These are phyloP conservation scores for Debaryomyces sp. DNA, from an alignment of 1,139 yeast species.

Conservation along the genomic window DNA sequence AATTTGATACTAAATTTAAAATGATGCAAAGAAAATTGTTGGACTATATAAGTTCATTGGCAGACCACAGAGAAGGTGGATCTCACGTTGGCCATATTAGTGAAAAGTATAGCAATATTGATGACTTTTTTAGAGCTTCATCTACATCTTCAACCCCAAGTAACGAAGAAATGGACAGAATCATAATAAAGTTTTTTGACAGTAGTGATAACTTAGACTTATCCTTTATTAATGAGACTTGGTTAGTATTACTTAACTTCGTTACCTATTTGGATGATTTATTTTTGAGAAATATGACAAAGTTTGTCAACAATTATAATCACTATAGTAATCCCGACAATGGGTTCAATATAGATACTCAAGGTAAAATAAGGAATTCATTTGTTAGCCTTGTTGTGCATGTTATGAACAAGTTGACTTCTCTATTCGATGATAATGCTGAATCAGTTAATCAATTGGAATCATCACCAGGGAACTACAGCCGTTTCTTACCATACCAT, in stretches of 20 bases:
- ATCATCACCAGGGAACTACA: conserved; percentile 39
- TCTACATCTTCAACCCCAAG: conserved; percentile 28
- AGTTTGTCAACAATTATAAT: conserved; percentile 41
- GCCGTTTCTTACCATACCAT: conserved; percentile 43
- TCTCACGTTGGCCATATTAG: conserved; percentile 43
- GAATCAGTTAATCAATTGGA: conserved; percentile 37
- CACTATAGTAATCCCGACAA: conserved; percentile 30
- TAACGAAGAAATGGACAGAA: conserved; percentile 29
- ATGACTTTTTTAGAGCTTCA: conserved; percentile 36
- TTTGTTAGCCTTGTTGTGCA: conserved; percentile 31
- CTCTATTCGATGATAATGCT: conserved; percentile 34
- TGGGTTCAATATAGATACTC: conserved; percentile 30
- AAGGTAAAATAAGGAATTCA: conserved; percentile 30
- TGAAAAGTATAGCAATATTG: conserved; percentile 42
- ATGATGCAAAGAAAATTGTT: conserved; percentile 42
- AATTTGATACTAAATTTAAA: conserved; percentile 38
- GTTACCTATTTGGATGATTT: conserved; percentile 37
- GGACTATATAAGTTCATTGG: conserved; percentile 40
- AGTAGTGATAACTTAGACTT: conserved; percentile 46
- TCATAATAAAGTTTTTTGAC: conserved; percentile 38
- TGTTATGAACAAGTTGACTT: conserved; percentile 29
- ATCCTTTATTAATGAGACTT: conserved; percentile 47
- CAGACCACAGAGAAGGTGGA: conserved; percentile 36
- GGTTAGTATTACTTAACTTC: conserved; percentile 46
- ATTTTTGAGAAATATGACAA: conserved; percentile 32